These are phyloP conservation scores for Microcyclosporella mali DNA, from an alignment of 2,329 filamentous ascomycete genomes.

Conservation along the genomic window DNA sequence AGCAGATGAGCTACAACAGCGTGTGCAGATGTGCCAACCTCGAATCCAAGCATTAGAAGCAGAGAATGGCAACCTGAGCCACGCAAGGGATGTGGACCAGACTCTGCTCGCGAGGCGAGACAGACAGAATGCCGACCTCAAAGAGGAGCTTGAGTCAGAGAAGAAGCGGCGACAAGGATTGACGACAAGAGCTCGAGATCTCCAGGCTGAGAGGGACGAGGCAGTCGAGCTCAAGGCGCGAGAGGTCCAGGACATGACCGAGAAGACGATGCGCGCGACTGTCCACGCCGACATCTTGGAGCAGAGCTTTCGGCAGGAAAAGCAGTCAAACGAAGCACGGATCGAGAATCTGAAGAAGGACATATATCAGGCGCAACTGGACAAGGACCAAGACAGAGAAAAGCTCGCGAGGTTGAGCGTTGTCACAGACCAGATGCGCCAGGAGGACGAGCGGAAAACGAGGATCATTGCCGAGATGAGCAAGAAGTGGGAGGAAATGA, in stretches of 20 bases:
- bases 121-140: slow-evolving; percentile 64
- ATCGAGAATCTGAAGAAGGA: slow-evolving; percentile 39
- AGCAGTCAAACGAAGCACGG: slow-evolving; percentile 56
- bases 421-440: slow-evolving; percentile 66
- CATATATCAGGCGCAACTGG: slow-evolving; percentile 50
- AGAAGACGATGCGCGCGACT: slow-evolving; percentile 48
- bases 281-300: slow-evolving; percentile 61
- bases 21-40: slow-evolving; percentile 60
- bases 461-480: slow-evolving; percentile 58
- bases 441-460: slow-evolving; percentile 56
- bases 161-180: slow-evolving; percentile 56
- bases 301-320: slow-evolving; percentile 64
- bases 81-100: slow-evolving; percentile 66
- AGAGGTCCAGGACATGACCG: slow-evolving; percentile 54
- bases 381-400: slow-evolving; percentile 48
- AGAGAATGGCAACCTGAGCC: slow-evolving; percentile 63
- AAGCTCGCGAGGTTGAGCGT: slow-evolving; percentile 53
- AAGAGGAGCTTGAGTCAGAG: slow-evolving; percentile 58
- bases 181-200: slow-evolving; percentile 51
- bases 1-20: slow-evolving; percentile 65
- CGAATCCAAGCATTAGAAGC: slow-evolving; percentile 63
- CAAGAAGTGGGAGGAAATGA: slow-evolving; percentile 58
- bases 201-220: slow-evolving; percentile 61
- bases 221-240: slow-evolving; percentile 53
- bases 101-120: slow-evolving; percentile 66